These are phyloP conservation scores for Creolimax fragrantissima DNA, from an alignment of 78 protist genomes.

Conservation along the genomic window DNA sequence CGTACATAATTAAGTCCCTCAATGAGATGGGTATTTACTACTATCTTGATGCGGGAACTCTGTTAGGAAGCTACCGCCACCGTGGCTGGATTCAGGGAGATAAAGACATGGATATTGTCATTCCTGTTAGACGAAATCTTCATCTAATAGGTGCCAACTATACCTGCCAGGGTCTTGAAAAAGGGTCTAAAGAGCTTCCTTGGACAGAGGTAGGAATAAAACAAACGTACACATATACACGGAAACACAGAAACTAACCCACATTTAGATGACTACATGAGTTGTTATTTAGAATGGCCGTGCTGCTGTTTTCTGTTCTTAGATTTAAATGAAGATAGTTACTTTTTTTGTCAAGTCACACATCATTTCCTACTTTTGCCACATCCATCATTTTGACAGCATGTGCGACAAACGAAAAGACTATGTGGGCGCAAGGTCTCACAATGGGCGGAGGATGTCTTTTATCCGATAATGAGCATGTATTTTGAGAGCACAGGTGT, in stretches of 20 bases:
- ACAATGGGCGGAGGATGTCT: not conserved
- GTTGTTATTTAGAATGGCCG: no score
- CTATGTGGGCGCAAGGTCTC: not conserved
- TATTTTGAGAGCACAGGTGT: not conserved
- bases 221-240: no score
- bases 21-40: not conserved
- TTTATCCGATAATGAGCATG: not conserved
- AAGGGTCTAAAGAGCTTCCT: not conserved
- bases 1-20: not conserved
- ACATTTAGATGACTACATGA: no score
- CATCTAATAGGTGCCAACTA: not conserved
- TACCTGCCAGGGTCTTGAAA: not conserved
- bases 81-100: not conserved
- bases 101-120: not conserved
- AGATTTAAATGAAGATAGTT: no score
- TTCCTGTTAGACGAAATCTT: not conserved
- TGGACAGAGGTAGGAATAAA: not conserved
- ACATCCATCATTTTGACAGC: not conserved
- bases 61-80: not conserved
- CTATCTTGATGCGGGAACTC: not conserved
- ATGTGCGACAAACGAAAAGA: not conserved
- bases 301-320: no score
- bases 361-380: no score
- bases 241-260: no score
- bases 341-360: no score